Evolutionary conservation across 2,329 filamentous ascomycete species (phyloP), one percentile per base, ranked within the genome.

Genomic region (Beauveria australis): DNA sequence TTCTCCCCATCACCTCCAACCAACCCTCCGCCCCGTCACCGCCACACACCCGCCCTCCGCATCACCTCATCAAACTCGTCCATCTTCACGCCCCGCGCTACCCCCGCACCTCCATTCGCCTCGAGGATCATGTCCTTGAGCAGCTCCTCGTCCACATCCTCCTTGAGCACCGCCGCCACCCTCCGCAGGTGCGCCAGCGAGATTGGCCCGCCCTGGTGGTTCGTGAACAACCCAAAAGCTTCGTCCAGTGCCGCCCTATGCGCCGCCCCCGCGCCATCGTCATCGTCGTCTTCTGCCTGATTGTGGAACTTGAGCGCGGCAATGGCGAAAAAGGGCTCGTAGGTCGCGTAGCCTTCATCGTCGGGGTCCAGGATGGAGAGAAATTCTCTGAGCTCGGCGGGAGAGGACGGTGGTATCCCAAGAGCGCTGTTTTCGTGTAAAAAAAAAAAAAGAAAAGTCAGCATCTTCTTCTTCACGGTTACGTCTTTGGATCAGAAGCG

Each of bases 101-200:
- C 82, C 18, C 89, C 87, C 4, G 81, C 85, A 1, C 90, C 91
- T 3, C 89, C 90, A 73, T 95, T 97, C 53, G 93, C 94, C 79
- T 97, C 93, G 53, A 92, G 78, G 61, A 99, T 88, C 94, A 99
- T 99, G 77, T 97, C 92, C 76, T 84, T 85, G 70, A 99, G 76
- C 70, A 96, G 75, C 53, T 91, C 87, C 68, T 97, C 94, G 62
- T 85, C 84, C 26, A 96, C 87, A 63, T 87, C 91, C 75, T 96
- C 91, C 74, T 91, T 90, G 67, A 99, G 76, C 67, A 91, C 84
- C 66, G 84, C 85, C 47, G 92, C 92, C 59, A 97, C 87, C 68
- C 88, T 81, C 70, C 85, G 84, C 70, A 99, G 75, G 74, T 96
- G 89, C 18, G 81, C 82, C 30, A 97, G 69, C 2, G 89, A 94